A percentile compares a stretch with the other conserved stretches of the same genome.
Evolutionary conservation across 2,329 filamentous ascomycete genomes (phyloP).

Genomic region (Zymoseptoria tritici): DNA sequence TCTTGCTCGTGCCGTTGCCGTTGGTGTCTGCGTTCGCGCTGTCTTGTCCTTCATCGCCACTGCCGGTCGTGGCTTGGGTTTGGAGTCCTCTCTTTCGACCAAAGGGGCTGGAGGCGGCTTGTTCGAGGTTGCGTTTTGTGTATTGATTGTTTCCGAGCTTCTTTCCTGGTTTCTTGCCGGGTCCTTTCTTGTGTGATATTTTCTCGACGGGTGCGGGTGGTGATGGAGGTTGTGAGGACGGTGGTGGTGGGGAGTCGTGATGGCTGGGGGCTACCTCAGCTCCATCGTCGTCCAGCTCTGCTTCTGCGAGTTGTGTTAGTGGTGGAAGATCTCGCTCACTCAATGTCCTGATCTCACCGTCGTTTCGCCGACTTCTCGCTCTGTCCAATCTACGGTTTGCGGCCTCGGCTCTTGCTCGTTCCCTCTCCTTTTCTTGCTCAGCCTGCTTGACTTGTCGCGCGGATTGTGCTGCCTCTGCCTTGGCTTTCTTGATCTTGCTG

Average conservation of each 20-base stretch:
- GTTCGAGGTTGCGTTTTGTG: slow-evolving; percentile 50
- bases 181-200: slow-evolving; percentile 55
- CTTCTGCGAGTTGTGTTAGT: slow-evolving; percentile 7
- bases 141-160: slow-evolving; percentile 73
- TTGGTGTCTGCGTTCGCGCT: slow-evolving; percentile 32
- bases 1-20: slow-evolving; percentile 12
- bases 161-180: slow-evolving; percentile 46
- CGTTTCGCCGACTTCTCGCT: slow-evolving; percentile 69
- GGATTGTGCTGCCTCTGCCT: slow-evolving; percentile 39
- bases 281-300: slow-evolving; percentile 61
- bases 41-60: slow-evolving; percentile 21
- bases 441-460: slow-evolving; percentile 58
- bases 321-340: background rate
- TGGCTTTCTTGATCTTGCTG: slow-evolving; percentile 35
- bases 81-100: slow-evolving; percentile 21
- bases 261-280: slow-evolving; percentile 40
- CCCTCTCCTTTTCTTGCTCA: slow-evolving; percentile 59
- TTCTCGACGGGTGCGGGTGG: slow-evolving; percentile 34
- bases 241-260: slow-evolving; percentile 30
- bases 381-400: slow-evolving; percentile 74
- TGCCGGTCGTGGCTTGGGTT: slow-evolving; percentile 23
- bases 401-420: slow-evolving; percentile 65
- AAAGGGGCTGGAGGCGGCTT: slow-evolving; percentile 44
- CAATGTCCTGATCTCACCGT: slow-evolving; percentile 52
- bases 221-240: slow-evolving; percentile 37